Conservation (phyloP, 371 early-diverging fungal genomes). For the Mortierella polycephala region DNA sequence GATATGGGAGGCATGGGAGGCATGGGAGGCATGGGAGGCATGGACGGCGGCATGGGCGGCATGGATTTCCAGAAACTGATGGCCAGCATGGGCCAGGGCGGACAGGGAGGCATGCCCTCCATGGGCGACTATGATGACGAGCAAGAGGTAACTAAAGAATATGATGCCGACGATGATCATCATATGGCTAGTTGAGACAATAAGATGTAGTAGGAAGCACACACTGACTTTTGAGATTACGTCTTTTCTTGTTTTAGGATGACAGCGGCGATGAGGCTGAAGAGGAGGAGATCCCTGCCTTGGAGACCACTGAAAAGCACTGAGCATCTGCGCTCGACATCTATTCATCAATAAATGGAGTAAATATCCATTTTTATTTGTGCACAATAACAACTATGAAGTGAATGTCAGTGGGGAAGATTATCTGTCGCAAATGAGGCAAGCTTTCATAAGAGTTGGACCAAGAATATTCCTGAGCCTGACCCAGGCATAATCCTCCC, state of each 20-base stretch:
- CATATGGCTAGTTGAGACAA: neutral
- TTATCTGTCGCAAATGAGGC: too few species aligned
- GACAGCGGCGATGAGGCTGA: slow-evolving; percentile 18
- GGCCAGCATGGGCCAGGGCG: slow-evolving; percentile 47
- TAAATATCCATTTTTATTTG: too few species aligned
- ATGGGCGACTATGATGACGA: slow-evolving; percentile 30
- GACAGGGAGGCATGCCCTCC: slow-evolving; percentile 15
- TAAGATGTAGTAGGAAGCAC: neutral
- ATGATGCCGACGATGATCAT: neutral
- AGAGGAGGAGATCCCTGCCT: slow-evolving; percentile 26
- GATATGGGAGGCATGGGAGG: slow-evolving; percentile 64
- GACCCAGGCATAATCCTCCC: too few species aligned
- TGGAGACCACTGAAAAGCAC: slow-evolving; percentile 30
- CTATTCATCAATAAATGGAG: too few species aligned
- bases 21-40: slow-evolving; percentile 62
- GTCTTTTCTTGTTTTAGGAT: slow-evolving; percentile 13
- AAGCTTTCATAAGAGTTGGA: too few species aligned
- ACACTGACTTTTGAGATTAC: neutral
- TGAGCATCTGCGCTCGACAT: slow-evolving; percentile 1
- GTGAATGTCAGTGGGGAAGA: too few species aligned
- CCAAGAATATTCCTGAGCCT: too few species aligned
- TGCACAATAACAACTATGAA: too few species aligned
- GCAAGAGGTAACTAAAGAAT: slow-evolving; percentile 2
- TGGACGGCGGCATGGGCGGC: slow-evolving; percentile 39
- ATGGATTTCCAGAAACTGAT: slow-evolving; percentile 46